phyloP scores from a whole-genome alignment of 2,329 filamentous ascomycete species.

The Alternaria gaisen region DNA sequence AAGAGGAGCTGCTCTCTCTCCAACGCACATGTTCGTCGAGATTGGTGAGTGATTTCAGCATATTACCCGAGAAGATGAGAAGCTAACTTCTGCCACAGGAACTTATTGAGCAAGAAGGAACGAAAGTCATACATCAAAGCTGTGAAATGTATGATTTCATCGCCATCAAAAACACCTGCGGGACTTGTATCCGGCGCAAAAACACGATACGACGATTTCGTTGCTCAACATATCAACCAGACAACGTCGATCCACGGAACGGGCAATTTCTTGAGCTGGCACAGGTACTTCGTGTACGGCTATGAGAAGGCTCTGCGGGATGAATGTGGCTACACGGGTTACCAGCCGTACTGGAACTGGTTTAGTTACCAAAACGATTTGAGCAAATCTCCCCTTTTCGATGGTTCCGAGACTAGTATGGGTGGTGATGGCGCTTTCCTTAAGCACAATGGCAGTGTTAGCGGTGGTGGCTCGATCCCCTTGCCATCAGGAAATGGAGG shows the following conservation, averaged over 20 bases:
- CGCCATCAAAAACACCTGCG: conserved; percentile 25
- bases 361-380: conserved; percentile 36
- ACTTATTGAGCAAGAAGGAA: conserved; percentile 3
- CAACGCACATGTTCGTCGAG: conserved; percentile 21
- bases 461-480: conserved; percentile 19
- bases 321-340: conserved; percentile 51
- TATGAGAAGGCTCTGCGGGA: conserved; percentile 51
- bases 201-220: conserved; percentile 41
- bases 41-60: conserved; percentile 18
- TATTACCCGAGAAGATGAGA: background rate
- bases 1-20: conserved; percentile 18
- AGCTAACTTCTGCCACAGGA: background rate
- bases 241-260: conserved; percentile 28
- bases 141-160: conserved; percentile 29
- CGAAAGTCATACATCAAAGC: conserved; percentile 31
- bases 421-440: conserved; percentile 28
- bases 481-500: conserved; percentile 30
- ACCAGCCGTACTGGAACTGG: conserved; percentile 62
- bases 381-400: conserved; percentile 34
- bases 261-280: conserved; percentile 42
- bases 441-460: conserved; percentile 21
- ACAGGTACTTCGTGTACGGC: conserved; percentile 48
- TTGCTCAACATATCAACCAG: conserved; percentile 34
- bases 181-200: conserved; percentile 29
- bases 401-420: conserved; percentile 50